Evolutionary conservation across 192 early-diverging fungal genomes (phyloP), one percentile per base, ranked within the genome.

Genomic region (Coemansia sp.): DNA sequence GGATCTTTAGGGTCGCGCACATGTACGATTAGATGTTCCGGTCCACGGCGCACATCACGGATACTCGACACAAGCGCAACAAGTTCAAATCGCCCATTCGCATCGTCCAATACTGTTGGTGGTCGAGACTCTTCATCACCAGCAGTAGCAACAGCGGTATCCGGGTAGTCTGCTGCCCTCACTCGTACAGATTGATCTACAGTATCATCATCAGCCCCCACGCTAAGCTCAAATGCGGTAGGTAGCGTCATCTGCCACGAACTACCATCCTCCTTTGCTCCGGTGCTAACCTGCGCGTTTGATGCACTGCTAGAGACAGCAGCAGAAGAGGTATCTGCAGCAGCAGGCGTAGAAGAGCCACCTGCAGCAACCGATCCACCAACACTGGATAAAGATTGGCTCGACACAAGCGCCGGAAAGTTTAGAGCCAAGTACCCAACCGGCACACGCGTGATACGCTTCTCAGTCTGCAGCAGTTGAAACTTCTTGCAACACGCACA

Each of bases 401-500:
- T 46, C 39, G 39, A 17, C 17, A 6, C 19, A 25, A 70, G 54
- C 19, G 84, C 69, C 2, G 90, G 88, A 1, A 90, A 91, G 67
- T 97, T 98, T 57, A 98, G 83, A 21, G 85, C 84, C 54, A 98
- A 58, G 1, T 94, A 83, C 6, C 62, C 75, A 20, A 85, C 80
- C 0, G 96, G 96, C 9, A 88, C 72, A 6, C 78, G 73, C 50
- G 85, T 85, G 19, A 93, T 77, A 17, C 82, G 73, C 63, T 92
- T 93, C 31, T 83, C 87, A 27, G 93, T 91, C 0, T 87, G 84
- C 17, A 87, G 89, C 6, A 92, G 86, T 61, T 92, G 92, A 70
- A 95, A 97, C 71, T 88, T 84, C 33, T 88, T 87, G 75, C 96
- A 98, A 22, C 74, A 68, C 5, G 86, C 64, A 64, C 96, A 98